Evolutionary conservation across 352 stramenopile species (phyloP).

Genomic region (Globisporangium ultimum): DNA sequence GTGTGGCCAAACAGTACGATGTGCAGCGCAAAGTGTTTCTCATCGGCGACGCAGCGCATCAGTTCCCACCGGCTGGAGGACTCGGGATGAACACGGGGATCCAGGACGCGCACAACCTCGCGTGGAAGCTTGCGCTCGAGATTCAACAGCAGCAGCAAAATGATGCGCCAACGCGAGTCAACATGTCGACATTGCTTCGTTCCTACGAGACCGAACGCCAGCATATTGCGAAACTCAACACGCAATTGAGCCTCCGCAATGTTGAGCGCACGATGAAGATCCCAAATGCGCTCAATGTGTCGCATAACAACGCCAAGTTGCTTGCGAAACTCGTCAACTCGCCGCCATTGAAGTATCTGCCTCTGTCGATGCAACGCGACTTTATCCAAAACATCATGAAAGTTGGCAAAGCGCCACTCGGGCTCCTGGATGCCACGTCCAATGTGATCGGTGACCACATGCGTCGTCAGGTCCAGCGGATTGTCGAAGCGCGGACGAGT

Average conservation of each 20-base stretch:
- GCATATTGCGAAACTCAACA: constrained; percentile 70
- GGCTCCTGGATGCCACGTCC: constrained; percentile 37
- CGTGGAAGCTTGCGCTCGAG: constrained; percentile 86
- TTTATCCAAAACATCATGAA: constrained; percentile 69
- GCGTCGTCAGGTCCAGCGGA: constrained; percentile 49
- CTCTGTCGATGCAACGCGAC: constrained; percentile 45
- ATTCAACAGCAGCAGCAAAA: constrained; percentile 31
- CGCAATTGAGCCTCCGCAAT: constrained; percentile 81
- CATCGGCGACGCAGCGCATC: constrained; percentile 89
- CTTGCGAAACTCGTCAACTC: constrained; percentile 61
- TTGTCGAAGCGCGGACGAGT: constrained; percentile 48
- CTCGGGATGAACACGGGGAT: constrained; percentile 94
- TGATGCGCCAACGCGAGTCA: constrained; percentile 1
- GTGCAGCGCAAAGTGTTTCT: constrained; percentile 73
- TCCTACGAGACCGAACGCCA: constrained; percentile 85
- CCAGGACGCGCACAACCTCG: constrained; percentile 91
- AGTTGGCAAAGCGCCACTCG: constrained; percentile 62
- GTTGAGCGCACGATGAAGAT: constrained; percentile 86
- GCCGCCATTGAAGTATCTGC: constrained; percentile 52
- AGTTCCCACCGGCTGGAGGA: constrained; percentile 90
- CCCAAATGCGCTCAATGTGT: constrained; percentile 74
- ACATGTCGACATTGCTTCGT: constrained; percentile 35
- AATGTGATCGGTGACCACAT: constrained; percentile 59
- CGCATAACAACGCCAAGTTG: constrained; percentile 69
- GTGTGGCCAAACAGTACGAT: constrained; percentile 88